Percentiles rank a stretch among this genome's conserved stretches.
phyloP scores from a whole-genome alignment of 2,329 filamentous ascomycete species.

The Shiraia sp. region DNA sequence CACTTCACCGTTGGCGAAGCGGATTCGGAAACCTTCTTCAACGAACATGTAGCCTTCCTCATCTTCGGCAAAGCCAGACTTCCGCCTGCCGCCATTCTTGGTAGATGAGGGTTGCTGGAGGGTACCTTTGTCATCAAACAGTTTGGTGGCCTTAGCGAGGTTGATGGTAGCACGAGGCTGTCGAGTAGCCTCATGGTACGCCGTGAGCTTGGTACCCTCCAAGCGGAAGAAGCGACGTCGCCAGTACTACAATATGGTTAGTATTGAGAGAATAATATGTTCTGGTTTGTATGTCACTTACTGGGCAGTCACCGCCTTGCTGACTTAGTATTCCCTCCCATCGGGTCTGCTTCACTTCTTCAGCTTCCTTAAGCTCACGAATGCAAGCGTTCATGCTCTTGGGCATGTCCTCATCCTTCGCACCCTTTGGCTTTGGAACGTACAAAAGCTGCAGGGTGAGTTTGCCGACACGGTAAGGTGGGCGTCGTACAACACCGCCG shows the following conservation, averaged over 20 bases:
- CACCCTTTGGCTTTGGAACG: conserved; percentile 86
- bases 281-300: conserved; percentile 57
- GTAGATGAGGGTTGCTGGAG: conserved; percentile 79
- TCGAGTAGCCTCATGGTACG: conserved; percentile 92
- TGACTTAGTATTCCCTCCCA: conserved; percentile 93
- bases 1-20: conserved; percentile 96
- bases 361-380: conserved; percentile 87
- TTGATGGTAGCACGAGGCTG: conserved; percentile 98
- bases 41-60: conserved; percentile 99
- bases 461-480: conserved; percentile 96
- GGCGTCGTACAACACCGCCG: conserved; percentile 72
- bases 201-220: conserved; percentile 85
- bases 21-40: conserved; percentile 97
- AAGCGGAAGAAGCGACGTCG: conserved; percentile 97
- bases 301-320: conserved; percentile 95
- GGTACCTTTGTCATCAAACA: conserved; percentile 88
- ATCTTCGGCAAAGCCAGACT: conserved; percentile 95
- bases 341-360: conserved; percentile 74
- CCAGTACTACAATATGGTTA: conserved; percentile 72
- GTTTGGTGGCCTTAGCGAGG: conserved; percentile 84
- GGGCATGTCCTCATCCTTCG: conserved; percentile 93
- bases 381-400: conserved; percentile 99
- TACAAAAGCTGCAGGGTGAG: conserved; percentile 92
- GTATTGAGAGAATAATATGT: no score
- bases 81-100: conserved; percentile 77